Conservation (phyloP, 345 rosid species). For the Heritiera fomes region DNA sequence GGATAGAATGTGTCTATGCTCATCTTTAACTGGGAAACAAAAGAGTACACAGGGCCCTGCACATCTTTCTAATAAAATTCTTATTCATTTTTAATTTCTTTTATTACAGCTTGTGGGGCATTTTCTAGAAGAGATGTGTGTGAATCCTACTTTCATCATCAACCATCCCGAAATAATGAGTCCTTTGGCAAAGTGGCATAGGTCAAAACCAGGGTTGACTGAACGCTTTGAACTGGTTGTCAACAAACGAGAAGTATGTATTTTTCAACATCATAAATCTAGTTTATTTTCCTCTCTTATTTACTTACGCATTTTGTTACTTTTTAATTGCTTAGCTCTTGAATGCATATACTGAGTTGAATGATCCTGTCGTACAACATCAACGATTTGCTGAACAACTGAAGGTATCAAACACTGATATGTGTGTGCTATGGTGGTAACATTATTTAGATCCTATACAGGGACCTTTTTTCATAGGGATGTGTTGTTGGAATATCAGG, state of each 20-base stretch:
- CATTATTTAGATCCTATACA: too few species aligned
- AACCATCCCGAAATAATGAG: constrained; percentile 97
- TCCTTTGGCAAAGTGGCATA: constrained; percentile 87
- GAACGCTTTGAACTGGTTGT: constrained; percentile 92
- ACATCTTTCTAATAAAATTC: not conserved
- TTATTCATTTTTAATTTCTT: not conserved
- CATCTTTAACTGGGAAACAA: too few species aligned
- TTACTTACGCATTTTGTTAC: constrained; percentile 2
- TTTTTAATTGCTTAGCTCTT: constrained; percentile 52
- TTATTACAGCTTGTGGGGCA: constrained; percentile 87
- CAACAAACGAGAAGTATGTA: constrained; percentile 82
- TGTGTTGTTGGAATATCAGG: constrained; percentile 39
- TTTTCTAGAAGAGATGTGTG: constrained; percentile 86
- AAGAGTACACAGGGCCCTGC: not conserved
- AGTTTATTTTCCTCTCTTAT: constrained; percentile 2
- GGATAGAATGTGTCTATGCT: too few species aligned
- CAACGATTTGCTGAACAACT: constrained; percentile 92
- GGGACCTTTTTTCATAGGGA: not conserved
- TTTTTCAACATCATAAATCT: not conserved
- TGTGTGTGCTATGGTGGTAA: too few species aligned
- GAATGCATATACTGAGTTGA: constrained; percentile 96
- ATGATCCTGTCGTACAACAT: constrained; percentile 95
- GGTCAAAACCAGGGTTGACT: constrained; percentile 68
- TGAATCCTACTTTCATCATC: constrained; percentile 90
- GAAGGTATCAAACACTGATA: constrained; percentile 46